Evolutionary conservation across 805 yeast species (phyloP), one percentile per base, ranked within the genome.

Genomic region (Barnettozyma sp.): DNA sequence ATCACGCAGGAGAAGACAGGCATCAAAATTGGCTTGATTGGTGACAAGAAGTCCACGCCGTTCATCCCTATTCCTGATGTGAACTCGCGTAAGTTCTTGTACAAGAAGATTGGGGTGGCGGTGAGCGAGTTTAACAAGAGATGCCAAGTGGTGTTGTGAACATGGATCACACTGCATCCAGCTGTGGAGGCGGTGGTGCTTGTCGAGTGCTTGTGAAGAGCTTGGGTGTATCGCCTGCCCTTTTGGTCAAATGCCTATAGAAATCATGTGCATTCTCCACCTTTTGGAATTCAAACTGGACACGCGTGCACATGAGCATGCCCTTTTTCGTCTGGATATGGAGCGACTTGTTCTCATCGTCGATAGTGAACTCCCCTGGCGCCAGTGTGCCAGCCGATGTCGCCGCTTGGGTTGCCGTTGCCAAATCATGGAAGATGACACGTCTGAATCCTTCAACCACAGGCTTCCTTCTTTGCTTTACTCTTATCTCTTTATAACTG

Each of bases 1-100:
- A 81, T 90, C 24, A 70, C 84, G 0, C 68, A 82, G 49, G 96
- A 85, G 46, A 66, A 74, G 16, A 77, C 87, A 0, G 98, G 98
- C 0, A 73, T 90, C 22, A 71, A 73, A 33, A 68, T 90, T 42
- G 74, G 70, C 9, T 62, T 82, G 40, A 71, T 76, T 48, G 66
- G 69, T 4, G 71, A 69, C 18, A 66, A 67, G 25, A 66, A 61
- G 29, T 25, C 27, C 6, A 80, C 78, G n/a, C 78, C 79, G 22
- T 90, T 90, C 54, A 75, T 90, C 31, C 95, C 96, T 2, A 67
- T 90, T 27, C 76, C 83, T 0, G 92, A 84, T 36, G 63, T 66
- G 15, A 60, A 69, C 8, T 77, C 79, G 40, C 68, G 88, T 43
- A 65, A 66, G 40, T 78, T 73, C 52, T 59, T 90, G 37, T 87